phyloP scores from a whole-genome alignment of 75 land plant genomes.

The Adiantum capillusveneris region DNA sequence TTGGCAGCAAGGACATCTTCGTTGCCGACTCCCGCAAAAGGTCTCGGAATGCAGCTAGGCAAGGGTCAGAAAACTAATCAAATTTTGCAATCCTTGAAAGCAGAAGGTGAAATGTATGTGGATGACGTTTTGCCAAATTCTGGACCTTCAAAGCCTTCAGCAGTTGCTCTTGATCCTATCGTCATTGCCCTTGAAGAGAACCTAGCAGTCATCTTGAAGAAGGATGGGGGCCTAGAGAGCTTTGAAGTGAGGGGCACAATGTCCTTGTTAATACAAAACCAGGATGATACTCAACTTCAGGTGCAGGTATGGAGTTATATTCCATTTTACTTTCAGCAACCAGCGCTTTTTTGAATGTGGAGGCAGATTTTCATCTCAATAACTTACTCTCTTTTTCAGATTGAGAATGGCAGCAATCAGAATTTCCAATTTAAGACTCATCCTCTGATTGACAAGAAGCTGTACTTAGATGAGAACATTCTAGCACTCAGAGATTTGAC shows the following conservation, averaged over 20 bases:
- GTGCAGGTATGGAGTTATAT: slow-evolving; percentile 18
- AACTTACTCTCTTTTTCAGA: slow-evolving; percentile 7
- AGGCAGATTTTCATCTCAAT: background rate
- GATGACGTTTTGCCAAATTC: slow-evolving; percentile 22
- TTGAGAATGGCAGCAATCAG: slow-evolving; percentile 28
- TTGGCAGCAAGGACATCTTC: too few species aligned
- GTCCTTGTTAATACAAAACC: slow-evolving; percentile 23
- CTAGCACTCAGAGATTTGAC: slow-evolving; percentile 31
- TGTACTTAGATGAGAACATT: slow-evolving; percentile 19
- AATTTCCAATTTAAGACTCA: slow-evolving; percentile 31
- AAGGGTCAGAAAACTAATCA: slow-evolving; percentile 33
- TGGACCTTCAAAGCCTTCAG: slow-evolving; percentile 9
- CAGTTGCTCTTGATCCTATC: slow-evolving; percentile 20
- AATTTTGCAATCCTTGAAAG: slow-evolving; percentile 28
- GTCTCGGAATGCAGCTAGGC: slow-evolving; percentile 38
- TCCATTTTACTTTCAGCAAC: too few species aligned
- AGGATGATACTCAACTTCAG: slow-evolving; percentile 29
- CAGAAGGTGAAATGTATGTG: slow-evolving; percentile 31
- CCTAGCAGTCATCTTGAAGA: slow-evolving; percentile 19
- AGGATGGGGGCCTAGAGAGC: slow-evolving; percentile 32
- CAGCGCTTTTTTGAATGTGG: background rate
- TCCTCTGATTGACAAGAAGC: slow-evolving; percentile 34
- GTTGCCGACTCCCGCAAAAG: too few species aligned
- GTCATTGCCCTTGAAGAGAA: slow-evolving; percentile 25
- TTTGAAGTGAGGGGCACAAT: slow-evolving; percentile 30